phyloP scores from a whole-genome alignment of 192 early-diverging fungal species.

The Linnemannia hyalina region DNA sequence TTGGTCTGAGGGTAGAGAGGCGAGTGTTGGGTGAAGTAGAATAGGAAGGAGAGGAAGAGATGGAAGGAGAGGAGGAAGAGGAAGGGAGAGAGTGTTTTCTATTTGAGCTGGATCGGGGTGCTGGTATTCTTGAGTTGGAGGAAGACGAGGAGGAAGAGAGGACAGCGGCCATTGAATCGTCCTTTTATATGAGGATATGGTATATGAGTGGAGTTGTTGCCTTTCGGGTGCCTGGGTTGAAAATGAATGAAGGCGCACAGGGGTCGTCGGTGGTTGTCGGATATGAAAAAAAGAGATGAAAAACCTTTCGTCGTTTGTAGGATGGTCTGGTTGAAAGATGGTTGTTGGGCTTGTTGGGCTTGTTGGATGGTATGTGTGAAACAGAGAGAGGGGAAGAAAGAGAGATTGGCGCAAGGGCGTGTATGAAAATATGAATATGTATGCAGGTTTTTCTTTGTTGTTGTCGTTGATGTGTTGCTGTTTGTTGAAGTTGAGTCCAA shows the following conservation, averaged over 20 bases:
- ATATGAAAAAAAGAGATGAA: slow-evolving; percentile 4
- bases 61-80: neutral
- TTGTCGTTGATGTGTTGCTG: neutral
- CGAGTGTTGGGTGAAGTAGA: neutral
- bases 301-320: neutral
- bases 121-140: slow-evolving; percentile 7
- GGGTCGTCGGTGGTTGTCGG: neutral
- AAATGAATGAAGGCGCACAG: neutral
- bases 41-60: slow-evolving; percentile 5
- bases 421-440: neutral
- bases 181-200: neutral
- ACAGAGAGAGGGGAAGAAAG: neutral
- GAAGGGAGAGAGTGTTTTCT: slow-evolving; percentile 6
- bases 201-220: neutral
- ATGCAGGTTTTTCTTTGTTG: neutral
- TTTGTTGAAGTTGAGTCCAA: slow-evolving; percentile 2
- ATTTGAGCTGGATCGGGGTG: neutral
- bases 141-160: neutral
- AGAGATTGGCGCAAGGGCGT: neutral
- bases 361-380: neutral
- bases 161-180: neutral
- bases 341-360: neutral
- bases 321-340: neutral
- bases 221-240: neutral
- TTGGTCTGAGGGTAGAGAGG: slow-evolving; percentile 1